These are phyloP conservation scores for Lactarius hatsudake DNA, from an alignment of 768 basidiomycete species.

Conservation along the genomic window DNA sequence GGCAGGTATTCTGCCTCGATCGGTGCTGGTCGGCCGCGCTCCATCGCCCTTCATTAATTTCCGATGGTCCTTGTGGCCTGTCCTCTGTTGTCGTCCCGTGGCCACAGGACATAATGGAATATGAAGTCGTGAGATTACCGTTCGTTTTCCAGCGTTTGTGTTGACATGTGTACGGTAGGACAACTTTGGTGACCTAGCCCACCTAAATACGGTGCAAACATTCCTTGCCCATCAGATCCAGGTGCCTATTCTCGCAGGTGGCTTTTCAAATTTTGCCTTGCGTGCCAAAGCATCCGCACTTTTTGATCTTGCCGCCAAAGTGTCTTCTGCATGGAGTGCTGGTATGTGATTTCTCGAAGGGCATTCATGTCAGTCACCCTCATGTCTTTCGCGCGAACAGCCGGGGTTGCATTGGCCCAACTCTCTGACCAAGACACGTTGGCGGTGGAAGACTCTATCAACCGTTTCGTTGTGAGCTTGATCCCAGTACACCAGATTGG, in stretches of 20 bases:
- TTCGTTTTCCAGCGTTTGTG: neutral
- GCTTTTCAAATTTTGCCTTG: slow-evolving; percentile 62
- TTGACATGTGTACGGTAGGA: slow-evolving; percentile 42
- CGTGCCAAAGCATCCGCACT: slow-evolving; percentile 77
- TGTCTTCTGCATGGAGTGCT: slow-evolving; percentile 59
- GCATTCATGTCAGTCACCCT: slow-evolving; percentile 16
- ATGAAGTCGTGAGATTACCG: slow-evolving; percentile 53
- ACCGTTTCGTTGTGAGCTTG: slow-evolving; percentile 59
- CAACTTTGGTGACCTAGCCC: slow-evolving; percentile 48
- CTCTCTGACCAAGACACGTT: slow-evolving; percentile 57
- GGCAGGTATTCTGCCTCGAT: slow-evolving; percentile 81
- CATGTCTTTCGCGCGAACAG: slow-evolving; percentile 8
- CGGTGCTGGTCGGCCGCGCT: slow-evolving; percentile 77
- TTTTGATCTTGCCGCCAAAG: slow-evolving; percentile 61
- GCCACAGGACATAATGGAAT: slow-evolving; percentile 72
- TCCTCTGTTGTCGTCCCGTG: slow-evolving; percentile 69
- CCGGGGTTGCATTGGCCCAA: slow-evolving; percentile 40
- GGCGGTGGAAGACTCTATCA: slow-evolving; percentile 59
- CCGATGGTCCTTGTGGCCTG: slow-evolving; percentile 56
- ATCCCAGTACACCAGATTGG: slow-evolving; percentile 65
- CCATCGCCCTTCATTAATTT: slow-evolving; percentile 62
- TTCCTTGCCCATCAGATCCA: slow-evolving; percentile 57
- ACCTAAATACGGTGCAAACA: slow-evolving; percentile 57
- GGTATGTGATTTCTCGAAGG: slow-evolving; percentile 40
- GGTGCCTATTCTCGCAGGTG: slow-evolving; percentile 45